phyloP scores from a whole-genome alignment of 371 early-diverging fungal genomes.

The Mucor velutinosus region DNA sequence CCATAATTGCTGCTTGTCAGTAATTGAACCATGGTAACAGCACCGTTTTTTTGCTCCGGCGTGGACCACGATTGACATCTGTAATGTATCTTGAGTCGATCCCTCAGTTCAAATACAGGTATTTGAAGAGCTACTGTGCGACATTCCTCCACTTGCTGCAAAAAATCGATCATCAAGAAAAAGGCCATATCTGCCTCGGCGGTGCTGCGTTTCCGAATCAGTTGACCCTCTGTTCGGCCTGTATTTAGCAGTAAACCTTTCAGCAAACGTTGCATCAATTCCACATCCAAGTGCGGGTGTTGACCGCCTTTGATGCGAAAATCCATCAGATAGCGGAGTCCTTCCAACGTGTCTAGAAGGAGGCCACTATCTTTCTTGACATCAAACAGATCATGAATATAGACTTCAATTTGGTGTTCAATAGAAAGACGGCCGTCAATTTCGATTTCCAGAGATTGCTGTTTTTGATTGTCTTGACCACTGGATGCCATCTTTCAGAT shows the following conservation, averaged over 20 bases:
- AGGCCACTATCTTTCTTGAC: not conserved
- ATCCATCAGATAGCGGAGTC: not conserved
- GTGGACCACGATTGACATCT: conserved; percentile 71
- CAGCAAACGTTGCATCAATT: not conserved
- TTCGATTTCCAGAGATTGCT: not conserved
- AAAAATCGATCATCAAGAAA: conserved; percentile 4
- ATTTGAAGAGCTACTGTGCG: conserved; percentile 74
- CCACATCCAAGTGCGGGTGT: not conserved
- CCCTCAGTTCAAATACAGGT: conserved; percentile 75
- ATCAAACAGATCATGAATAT: not conserved
- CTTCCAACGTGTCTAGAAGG: not conserved
- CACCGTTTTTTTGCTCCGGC: conserved; percentile 59
- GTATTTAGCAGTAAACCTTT: not conserved
- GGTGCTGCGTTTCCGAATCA: not conserved
- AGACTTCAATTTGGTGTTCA: conserved; percentile 7
- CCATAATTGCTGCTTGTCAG: conserved; percentile 30
- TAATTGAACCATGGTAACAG: conserved; percentile 71
- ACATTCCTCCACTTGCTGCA: conserved; percentile 39
- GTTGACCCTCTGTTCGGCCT: not conserved
- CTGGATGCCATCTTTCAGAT: not conserved
- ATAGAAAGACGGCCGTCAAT: not conserved
- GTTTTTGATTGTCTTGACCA: not conserved
- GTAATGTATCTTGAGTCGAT: conserved; percentile 73
- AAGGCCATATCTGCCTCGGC: conserved; percentile 4
- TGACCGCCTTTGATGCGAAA: not conserved